Percentiles rank a stretch among this genome's conserved stretches.
phyloP scores from a whole-genome alignment of 2,329 filamentous ascomycete species.

The Colletotrichum paranaense region DNA sequence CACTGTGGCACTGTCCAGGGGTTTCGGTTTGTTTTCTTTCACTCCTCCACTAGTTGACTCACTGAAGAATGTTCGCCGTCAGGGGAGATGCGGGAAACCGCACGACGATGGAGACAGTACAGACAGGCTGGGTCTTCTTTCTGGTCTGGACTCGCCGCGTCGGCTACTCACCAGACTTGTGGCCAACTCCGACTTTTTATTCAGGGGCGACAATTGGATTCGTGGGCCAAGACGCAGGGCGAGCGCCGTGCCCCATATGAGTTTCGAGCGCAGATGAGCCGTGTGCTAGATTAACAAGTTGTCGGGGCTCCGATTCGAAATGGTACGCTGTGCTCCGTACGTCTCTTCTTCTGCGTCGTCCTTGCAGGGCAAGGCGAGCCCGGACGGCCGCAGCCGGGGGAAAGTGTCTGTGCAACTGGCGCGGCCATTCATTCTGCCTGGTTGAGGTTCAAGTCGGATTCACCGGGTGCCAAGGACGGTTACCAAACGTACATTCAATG shows the following conservation, averaged over 20 bases:
- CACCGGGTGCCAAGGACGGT: slow-evolving; percentile 21
- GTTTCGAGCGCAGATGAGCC: slow-evolving; percentile 31
- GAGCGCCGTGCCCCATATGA: not conserved
- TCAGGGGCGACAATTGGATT: not conserved
- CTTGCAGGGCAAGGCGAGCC: slow-evolving; percentile 2
- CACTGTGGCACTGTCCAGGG: not conserved
- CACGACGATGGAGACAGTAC: not conserved
- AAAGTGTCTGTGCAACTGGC: slow-evolving; percentile 17
- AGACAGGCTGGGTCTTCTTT: not conserved
- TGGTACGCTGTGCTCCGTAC: not conserved
- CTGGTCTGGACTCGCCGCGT: not conserved
- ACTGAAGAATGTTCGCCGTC: not conserved
- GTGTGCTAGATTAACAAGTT: slow-evolving; percentile 23
- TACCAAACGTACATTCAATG: not conserved
- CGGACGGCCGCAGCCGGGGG: slow-evolving; percentile 7
- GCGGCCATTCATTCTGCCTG: not conserved
- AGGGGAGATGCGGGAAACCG: not conserved
- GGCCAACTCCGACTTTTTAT: not conserved
- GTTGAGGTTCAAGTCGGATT: slow-evolving; percentile 9
- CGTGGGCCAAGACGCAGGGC: not conserved
- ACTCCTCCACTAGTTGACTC: slow-evolving; percentile 11
- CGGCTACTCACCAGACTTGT: not conserved
- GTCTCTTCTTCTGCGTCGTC: not conserved
- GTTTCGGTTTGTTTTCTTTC: not conserved
- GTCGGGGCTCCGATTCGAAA: slow-evolving; percentile 17